These are phyloP conservation scores for Umbelopsis isabellina DNA, from an alignment of 192 early-diverging fungal genomes.

Conservation along the genomic window DNA sequence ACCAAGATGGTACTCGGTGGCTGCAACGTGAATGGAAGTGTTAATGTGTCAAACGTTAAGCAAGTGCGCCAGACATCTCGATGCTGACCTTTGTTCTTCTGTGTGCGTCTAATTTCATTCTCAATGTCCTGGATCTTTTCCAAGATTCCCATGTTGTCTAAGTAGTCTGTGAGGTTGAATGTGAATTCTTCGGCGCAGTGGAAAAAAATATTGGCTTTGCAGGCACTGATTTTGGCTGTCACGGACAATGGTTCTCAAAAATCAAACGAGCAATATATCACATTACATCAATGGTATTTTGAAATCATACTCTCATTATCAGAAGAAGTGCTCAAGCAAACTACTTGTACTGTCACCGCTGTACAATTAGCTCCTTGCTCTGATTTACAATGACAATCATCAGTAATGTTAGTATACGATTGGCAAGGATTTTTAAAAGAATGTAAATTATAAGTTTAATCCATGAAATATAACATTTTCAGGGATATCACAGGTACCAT, in stretches of 20 bases:
- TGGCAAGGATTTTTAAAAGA: no score
- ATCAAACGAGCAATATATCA: neutral
- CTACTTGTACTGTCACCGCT: no score
- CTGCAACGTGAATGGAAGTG: conserved; percentile 36
- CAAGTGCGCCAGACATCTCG: neutral
- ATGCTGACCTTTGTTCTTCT: conserved; percentile 93
- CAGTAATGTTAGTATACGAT: no score
- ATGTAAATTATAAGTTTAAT: no score
- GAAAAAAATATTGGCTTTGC: neutral
- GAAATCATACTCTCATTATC: no score
- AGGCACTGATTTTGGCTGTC: neutral
- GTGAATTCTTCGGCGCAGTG: neutral
- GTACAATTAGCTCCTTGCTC: no score
- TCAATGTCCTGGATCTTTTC: conserved; percentile 93
- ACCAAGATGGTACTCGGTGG: conserved; percentile 98
- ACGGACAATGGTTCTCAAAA: neutral
- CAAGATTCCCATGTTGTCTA: conserved; percentile 74
- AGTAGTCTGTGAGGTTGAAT: neutral
- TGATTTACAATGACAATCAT: no score
- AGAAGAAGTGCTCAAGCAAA: no score
- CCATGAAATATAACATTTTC: no score
- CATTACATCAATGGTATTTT: no score
- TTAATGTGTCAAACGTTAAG: neutral
- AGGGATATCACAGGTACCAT: no score
- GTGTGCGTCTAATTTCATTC: conserved; percentile 88